Evolutionary conservation across 345 rosid species (phyloP).

Genomic region (Excoecaria agallocha): DNA sequence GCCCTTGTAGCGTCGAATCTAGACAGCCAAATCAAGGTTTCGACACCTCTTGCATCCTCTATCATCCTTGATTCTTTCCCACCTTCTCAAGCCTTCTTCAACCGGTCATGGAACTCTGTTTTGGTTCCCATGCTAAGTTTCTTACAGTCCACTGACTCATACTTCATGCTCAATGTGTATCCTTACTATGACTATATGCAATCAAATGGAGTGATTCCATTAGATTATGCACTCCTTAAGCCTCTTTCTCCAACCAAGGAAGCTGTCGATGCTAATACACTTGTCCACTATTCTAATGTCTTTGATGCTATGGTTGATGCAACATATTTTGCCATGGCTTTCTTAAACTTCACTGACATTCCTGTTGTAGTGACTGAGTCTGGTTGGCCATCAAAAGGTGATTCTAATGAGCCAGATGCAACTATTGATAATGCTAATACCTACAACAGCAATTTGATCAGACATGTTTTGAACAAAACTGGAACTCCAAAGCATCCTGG

Average conservation of each 20-base stretch:
- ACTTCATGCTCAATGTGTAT: constrained; percentile 83
- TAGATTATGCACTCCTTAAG: constrained; percentile 89
- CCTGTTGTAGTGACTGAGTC: constrained; percentile 81
- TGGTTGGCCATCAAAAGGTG: constrained; percentile 99
- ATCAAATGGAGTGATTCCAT: constrained; percentile 70
- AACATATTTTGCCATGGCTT: constrained; percentile 78
- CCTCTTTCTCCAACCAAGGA: constrained; percentile 92
- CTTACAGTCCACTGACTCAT: constrained; percentile 79
- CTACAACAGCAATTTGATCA: constrained; percentile 89
- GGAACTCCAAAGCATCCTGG: constrained; percentile 98
- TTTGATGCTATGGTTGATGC: constrained; percentile 95
- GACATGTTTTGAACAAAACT: constrained; percentile 77
- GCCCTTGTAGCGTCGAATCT: constrained; percentile 93
- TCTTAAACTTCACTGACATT: constrained; percentile 78
- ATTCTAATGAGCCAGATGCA: constrained; percentile 65
- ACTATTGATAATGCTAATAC: constrained; percentile 83
- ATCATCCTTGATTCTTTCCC: constrained; percentile 96
- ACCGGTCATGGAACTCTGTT: constrained; percentile 77
- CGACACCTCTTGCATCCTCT: constrained; percentile 78
- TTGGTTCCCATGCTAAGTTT: constrained; percentile 85
- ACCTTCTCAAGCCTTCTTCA: constrained; percentile 98
- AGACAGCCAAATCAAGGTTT: constrained; percentile 80
- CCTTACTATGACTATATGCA: constrained; percentile 89
- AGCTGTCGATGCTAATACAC: constrained; percentile 95
- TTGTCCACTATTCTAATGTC: constrained; percentile 87